Conservation (phyloP, 176 grass and related monocot species). For the Alloteropsis semialata region DNA sequence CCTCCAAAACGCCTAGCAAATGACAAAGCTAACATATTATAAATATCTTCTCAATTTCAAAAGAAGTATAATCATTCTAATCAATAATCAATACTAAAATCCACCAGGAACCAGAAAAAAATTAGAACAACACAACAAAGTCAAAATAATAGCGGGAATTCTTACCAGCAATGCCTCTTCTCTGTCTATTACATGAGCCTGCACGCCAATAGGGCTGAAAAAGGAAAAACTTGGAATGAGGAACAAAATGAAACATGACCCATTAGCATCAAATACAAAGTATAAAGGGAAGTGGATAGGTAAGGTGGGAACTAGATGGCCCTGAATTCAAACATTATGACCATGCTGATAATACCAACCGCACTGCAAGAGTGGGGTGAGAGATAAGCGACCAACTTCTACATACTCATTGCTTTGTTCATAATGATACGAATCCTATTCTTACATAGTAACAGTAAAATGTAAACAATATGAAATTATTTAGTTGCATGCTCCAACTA, state of each 20-base stretch:
- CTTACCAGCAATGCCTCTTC: constrained; percentile 56
- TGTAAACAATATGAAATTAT: too few species aligned
- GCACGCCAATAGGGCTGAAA: constrained; percentile 49
- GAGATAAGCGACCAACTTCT: not conserved
- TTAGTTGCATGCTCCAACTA: too few species aligned
- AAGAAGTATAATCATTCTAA: not conserved
- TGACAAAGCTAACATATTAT: not conserved
- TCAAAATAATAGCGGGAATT: constrained; percentile 11
- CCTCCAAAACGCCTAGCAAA: constrained; percentile 55
- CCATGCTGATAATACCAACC: not conserved
- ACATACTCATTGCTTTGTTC: not conserved
- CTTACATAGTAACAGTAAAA: not conserved
- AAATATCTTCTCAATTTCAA: not conserved
- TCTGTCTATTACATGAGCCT: not conserved
- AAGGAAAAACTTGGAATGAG: not conserved
- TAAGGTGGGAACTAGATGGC: not conserved
- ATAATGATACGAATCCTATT: not conserved
- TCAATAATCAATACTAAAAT: not conserved
- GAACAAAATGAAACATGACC: not conserved
- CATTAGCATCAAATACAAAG: not conserved
- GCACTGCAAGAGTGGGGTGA: not conserved
- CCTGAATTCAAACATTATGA: not conserved
- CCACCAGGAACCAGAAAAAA: not conserved
- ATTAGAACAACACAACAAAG: not conserved
- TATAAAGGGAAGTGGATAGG: not conserved